Evolutionary conservation across 805 yeast genomes (phyloP).

Genomic region (Candida tammaniensis): DNA sequence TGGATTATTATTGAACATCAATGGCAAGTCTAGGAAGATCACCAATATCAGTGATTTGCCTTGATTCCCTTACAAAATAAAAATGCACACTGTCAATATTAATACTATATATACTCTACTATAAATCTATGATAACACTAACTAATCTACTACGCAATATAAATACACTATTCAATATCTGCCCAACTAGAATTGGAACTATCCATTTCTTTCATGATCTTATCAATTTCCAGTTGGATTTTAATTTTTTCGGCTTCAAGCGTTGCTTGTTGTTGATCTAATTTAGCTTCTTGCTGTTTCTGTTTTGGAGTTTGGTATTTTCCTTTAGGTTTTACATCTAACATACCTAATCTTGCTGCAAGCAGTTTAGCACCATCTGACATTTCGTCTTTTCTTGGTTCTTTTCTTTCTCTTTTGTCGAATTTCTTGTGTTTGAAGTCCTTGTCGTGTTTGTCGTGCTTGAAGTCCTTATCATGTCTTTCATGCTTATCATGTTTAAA

Average conservation of each 20-base stretch:
- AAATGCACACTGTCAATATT: no score
- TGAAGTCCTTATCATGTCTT: background rate
- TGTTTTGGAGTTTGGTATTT: slow-evolving; percentile 9
- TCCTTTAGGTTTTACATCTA: background rate
- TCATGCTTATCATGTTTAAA: background rate
- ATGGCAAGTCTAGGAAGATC: slow-evolving; percentile 2
- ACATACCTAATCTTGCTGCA: slow-evolving; percentile 23
- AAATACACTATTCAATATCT: slow-evolving; percentile 10
- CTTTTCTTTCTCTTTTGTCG: background rate
- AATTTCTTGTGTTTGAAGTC: background rate
- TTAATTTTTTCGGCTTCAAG: slow-evolving; percentile 9
- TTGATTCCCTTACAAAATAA: no score
- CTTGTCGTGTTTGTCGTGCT: background rate
- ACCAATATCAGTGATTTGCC: slow-evolving; percentile 3
- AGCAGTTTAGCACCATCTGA: slow-evolving; percentile 23
- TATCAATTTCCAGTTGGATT: slow-evolving; percentile 11
- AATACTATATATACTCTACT: background rate
- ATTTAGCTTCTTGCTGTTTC: slow-evolving; percentile 6
- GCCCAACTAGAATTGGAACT: slow-evolving; percentile 14
- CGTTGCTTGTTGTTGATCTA: slow-evolving; percentile 5
- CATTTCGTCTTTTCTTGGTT: slow-evolving; percentile 14
- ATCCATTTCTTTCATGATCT: slow-evolving; percentile 14
- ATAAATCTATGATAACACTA: slow-evolving; percentile 2
- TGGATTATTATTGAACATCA: slow-evolving; percentile 2
- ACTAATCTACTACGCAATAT: no score